These are phyloP conservation scores for Trichoderma harzianum DNA, from an alignment of 2,329 filamentous ascomycete species.

Conservation along the genomic window DNA sequence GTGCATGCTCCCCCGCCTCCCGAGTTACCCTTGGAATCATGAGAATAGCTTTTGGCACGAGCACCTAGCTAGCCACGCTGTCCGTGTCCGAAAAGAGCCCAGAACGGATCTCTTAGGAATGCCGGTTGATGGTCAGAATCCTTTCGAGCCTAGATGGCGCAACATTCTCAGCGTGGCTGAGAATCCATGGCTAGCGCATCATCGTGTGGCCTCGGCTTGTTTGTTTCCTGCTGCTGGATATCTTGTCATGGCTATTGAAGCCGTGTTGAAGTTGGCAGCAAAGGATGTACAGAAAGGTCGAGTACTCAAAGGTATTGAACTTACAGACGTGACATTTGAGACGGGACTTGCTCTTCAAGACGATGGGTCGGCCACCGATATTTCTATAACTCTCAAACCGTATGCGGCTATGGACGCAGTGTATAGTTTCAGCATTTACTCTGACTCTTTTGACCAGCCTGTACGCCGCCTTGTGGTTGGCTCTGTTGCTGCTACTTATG, in stretches of 20 bases:
- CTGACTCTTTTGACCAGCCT: background rate
- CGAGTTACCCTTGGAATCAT: background rate
- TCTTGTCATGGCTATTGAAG: background rate
- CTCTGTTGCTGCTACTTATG: background rate
- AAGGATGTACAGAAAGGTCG: background rate
- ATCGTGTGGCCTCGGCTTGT: background rate
- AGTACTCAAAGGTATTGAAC: background rate
- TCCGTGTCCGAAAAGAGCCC: background rate
- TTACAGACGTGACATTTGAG: background rate
- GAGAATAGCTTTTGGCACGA: background rate
- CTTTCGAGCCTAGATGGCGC: background rate
- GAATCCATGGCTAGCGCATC: background rate
- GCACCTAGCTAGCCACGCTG: background rate
- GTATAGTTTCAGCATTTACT: background rate
- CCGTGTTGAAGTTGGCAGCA: background rate
- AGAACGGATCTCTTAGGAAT: background rate
- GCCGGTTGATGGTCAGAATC: background rate
- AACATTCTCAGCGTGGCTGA: background rate
- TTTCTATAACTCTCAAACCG: background rate
- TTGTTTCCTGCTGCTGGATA: background rate
- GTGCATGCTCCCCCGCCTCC: background rate
- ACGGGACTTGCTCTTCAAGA: background rate
- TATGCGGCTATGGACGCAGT: background rate
- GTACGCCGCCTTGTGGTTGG: background rate
- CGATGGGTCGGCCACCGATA: background rate